These are phyloP conservation scores for Ambrosiella xylebori DNA, from an alignment of 2,329 filamentous ascomycete species.

Conservation along the genomic window DNA sequence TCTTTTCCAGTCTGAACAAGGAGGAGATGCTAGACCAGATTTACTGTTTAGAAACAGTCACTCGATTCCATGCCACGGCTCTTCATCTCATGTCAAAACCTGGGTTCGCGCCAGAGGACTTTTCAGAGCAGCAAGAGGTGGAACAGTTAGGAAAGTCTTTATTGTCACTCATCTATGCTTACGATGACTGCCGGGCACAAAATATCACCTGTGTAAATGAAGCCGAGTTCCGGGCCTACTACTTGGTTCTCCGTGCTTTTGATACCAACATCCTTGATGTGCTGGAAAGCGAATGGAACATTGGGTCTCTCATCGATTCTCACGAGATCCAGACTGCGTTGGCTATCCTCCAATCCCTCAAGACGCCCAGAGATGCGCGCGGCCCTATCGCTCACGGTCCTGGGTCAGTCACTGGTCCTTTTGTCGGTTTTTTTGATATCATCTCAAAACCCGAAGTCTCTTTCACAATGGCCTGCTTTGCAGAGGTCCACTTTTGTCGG, in stretches of 20 bases:
- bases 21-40: constrained; percentile 42
- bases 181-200: constrained; percentile 46
- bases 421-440: constrained; percentile 41
- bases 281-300: constrained; percentile 40
- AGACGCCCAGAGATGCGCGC: constrained; percentile 38
- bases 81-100: constrained; percentile 44
- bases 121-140: constrained; percentile 49
- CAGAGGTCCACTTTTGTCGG: constrained; percentile 47
- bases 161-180: constrained; percentile 46
- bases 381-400: constrained; percentile 35
- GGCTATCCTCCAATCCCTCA: constrained; percentile 40
- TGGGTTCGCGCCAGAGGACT: constrained; percentile 39
- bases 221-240: constrained; percentile 48
- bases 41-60: constrained; percentile 48
- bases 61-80: constrained; percentile 48
- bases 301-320: constrained; percentile 34
- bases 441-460: constrained; percentile 39
- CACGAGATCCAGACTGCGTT: constrained; percentile 44
- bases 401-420: constrained; percentile 19
- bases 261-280: constrained; percentile 37
- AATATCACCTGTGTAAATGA: constrained; percentile 43
- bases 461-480: constrained; percentile 53
- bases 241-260: constrained; percentile 42
- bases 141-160: constrained; percentile 50
- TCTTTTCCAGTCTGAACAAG: constrained; percentile 42